Conservation (phyloP, 2,329 filamentous ascomycete genomes). For the Colletotrichum truncatum region DNA sequence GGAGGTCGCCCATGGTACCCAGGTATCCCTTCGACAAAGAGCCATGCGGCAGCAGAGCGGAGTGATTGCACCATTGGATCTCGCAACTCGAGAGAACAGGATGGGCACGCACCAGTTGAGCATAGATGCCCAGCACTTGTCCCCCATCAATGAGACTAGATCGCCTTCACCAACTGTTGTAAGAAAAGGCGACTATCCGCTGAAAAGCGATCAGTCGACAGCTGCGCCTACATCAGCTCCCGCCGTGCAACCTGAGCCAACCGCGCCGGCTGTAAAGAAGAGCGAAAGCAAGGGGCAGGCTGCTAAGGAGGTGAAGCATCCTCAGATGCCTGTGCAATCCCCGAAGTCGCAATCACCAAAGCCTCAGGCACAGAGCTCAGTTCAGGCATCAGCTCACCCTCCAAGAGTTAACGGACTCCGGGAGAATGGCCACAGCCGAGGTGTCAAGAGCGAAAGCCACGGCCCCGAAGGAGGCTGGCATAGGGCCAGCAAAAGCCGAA, state of each 20-base stretch:
- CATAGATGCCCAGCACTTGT: conserved; percentile 64
- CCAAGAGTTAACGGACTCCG: conserved; percentile 51
- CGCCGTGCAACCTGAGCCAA: conserved; percentile 13
- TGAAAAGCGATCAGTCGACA: conserved; percentile 17
- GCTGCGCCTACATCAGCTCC: conserved; percentile 21
- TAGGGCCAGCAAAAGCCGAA: conserved; percentile 63
- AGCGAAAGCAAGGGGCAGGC: conserved; percentile 29
- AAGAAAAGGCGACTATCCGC: conserved; percentile 49
- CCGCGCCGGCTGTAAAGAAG: neutral
- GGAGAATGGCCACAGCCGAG: conserved; percentile 63
- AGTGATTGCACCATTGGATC: conserved; percentile 64
- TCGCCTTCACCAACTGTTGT: conserved; percentile 74
- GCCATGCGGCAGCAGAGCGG: conserved; percentile 54
- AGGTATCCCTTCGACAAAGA: conserved; percentile 47
- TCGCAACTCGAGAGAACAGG: conserved; percentile 58
- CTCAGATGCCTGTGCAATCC: conserved; percentile 31
- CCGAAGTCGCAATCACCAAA: conserved; percentile 36
- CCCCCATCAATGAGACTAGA: conserved; percentile 78
- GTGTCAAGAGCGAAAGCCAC: conserved; percentile 62
- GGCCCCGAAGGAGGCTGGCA: conserved; percentile 63
- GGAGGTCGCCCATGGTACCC: conserved; percentile 37
- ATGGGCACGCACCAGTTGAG: conserved; percentile 42
- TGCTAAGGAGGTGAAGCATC: conserved; percentile 38
- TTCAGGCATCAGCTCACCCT: conserved; percentile 36
- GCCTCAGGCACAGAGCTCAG: conserved; percentile 35